A percentile compares a stretch with the other conserved stretches of the same genome.
phyloP scores from a whole-genome alignment of 2,329 filamentous ascomycete species.

The Aspergillus sp. region DNA sequence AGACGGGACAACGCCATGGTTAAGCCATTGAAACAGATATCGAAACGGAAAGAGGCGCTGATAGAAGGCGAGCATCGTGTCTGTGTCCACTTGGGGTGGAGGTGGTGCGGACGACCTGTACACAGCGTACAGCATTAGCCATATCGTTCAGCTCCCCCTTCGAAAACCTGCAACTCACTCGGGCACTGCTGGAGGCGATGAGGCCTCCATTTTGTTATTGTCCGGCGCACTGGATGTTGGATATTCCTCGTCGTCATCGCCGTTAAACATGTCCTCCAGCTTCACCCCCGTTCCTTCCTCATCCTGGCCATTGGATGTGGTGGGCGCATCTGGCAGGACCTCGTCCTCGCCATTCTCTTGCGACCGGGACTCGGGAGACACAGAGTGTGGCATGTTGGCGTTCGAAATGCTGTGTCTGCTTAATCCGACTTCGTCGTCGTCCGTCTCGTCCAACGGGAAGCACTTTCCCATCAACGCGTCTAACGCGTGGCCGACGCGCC shows the following conservation, averaged over 20 bases:
- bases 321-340: conserved; percentile 35
- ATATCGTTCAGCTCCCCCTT: neutral
- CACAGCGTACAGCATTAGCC: conserved; percentile 4
- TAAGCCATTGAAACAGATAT: conserved; percentile 94
- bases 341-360: conserved; percentile 30
- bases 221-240: conserved; percentile 43
- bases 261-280: conserved; percentile 54
- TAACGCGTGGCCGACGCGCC: conserved; percentile 19
- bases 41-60: conserved; percentile 92
- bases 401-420: conserved; percentile 1
- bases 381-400: conserved; percentile 31
- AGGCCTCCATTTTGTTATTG: conserved; percentile 36
- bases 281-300: conserved; percentile 28
- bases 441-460: neutral
- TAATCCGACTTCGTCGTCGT: neutral
- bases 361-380: conserved; percentile 28
- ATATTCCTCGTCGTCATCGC: conserved; percentile 50
- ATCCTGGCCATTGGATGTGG: conserved; percentile 7
- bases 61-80: conserved; percentile 89
- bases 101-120: conserved; percentile 28
- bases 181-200: conserved; percentile 28
- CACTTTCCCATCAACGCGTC: conserved; percentile 14
- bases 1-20: conserved; percentile 77
- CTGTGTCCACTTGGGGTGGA: conserved; percentile 57
- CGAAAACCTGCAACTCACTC: conserved; percentile 24